Percentiles rank a stretch among this genome's conserved stretches.
These are phyloP conservation scores for Candida ponderosae DNA, from an alignment of 805 yeast species.

Conservation along the genomic window DNA sequence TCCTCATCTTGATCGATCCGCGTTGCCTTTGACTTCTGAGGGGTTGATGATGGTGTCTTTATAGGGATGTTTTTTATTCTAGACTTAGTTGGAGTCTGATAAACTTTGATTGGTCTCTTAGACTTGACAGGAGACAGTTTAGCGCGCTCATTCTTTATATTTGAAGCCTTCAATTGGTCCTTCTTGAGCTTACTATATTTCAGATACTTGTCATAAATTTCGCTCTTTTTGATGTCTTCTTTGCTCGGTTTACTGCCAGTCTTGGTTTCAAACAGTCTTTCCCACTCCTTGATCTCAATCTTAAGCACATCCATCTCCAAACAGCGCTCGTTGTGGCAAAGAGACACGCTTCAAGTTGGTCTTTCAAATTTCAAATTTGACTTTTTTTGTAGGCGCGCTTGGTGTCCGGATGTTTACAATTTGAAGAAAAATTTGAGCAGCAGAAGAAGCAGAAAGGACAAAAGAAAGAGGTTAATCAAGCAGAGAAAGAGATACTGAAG, in stretches of 20 bases:
- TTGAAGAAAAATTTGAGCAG: too few species aligned
- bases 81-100: neutral
- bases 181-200: neutral
- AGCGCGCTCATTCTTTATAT: conserved; percentile 27
- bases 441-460: too few species aligned
- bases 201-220: neutral
- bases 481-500: too few species aligned
- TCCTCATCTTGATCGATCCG: conserved; percentile 7
- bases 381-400: too few species aligned
- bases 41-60: conserved; percentile 6
- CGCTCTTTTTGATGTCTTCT: conserved; percentile 35
- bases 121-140: conserved; percentile 13
- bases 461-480: too few species aligned
- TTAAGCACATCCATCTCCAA: conserved; percentile 23
- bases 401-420: too few species aligned
- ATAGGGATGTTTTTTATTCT: neutral
- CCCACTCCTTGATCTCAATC: conserved; percentile 48
- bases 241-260: conserved; percentile 38
- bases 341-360: too few species aligned
- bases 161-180: conserved; percentile 3
- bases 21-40: conserved; percentile 17
- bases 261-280: conserved; percentile 30
- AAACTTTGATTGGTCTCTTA: neutral
- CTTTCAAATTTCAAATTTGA: too few species aligned
- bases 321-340: too few species aligned